Evolutionary conservation across 306 rosid genomes (phyloP).

Genomic region (Pterocarpus santalinus): DNA sequence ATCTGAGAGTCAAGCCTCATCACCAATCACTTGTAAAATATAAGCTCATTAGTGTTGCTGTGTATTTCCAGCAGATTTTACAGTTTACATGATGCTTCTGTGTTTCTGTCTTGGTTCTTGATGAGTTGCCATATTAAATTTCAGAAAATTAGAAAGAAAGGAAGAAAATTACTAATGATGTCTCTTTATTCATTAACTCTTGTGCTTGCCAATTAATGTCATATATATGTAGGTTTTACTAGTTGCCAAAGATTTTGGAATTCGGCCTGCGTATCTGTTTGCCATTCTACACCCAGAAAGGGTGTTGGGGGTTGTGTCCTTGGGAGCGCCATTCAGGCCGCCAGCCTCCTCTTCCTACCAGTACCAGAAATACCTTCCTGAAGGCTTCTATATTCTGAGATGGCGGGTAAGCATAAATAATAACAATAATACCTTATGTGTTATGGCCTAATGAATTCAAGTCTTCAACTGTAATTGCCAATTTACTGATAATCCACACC

Average conservation of each 20-base stretch:
- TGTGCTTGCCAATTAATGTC: not conserved
- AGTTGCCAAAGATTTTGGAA: slow-evolving; percentile 83
- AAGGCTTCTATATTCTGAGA: slow-evolving; percentile 85
- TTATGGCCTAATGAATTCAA: not conserved
- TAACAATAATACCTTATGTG: no score
- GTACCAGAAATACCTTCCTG: slow-evolving; percentile 50
- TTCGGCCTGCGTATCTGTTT: slow-evolving; percentile 59
- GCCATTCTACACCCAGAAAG: slow-evolving; percentile 72
- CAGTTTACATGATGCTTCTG: no score
- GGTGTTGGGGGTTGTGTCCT: slow-evolving; percentile 71
- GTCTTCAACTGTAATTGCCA: not conserved
- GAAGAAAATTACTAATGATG: not conserved
- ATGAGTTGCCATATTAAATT: no score
- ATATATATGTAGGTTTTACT: slow-evolving; percentile 55
- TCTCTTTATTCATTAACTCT: no score
- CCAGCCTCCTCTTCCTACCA: slow-evolving; percentile 44
- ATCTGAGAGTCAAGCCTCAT: no score
- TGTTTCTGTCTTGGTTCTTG: no score
- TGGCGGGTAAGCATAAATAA: slow-evolving; percentile 60
- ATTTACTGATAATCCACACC: not conserved
- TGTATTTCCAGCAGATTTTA: no score
- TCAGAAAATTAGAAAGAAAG: not conserved
- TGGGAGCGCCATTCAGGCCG: slow-evolving; percentile 71
- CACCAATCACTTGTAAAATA: no score
- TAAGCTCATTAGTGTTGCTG: no score